Conservation (phyloP, 2,329 filamentous ascomycete genomes). For the Penicillium glabrum region DNA sequence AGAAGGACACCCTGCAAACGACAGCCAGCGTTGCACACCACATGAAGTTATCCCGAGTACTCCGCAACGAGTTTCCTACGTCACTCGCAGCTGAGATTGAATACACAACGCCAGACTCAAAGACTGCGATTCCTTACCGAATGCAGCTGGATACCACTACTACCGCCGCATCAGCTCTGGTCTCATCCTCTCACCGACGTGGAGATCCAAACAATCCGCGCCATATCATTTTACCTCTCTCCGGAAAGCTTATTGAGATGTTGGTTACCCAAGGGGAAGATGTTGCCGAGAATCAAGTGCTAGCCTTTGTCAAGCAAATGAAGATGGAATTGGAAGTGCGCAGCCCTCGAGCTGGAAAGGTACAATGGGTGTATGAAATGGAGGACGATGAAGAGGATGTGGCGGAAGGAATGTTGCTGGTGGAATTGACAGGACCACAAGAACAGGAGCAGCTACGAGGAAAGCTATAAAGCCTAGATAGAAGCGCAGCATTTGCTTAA, state of each 20-base stretch:
- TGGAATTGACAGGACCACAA: conserved; percentile 44
- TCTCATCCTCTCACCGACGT: conserved; percentile 46
- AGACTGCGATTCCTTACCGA: conserved; percentile 43
- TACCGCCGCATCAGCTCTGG: conserved; percentile 43
- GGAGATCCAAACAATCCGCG: conserved; percentile 51
- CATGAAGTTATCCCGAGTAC: conserved; percentile 54
- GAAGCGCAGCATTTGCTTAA: not conserved
- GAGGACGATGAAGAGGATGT: conserved; percentile 55
- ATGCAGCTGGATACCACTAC: conserved; percentile 48
- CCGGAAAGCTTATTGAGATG: conserved; percentile 61
- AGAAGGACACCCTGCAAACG: conserved; percentile 8
- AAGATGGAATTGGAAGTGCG: conserved; percentile 69
- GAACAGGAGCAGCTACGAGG: conserved; percentile 27
- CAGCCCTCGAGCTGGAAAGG: conserved; percentile 47
- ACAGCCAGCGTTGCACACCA: conserved; percentile 45
- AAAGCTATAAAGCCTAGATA: conserved; percentile 25
- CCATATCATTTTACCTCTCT: conserved; percentile 58
- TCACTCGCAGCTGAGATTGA: conserved; percentile 55
- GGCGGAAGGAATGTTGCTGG: conserved; percentile 55
- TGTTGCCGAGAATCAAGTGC: conserved; percentile 51
- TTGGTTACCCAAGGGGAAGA: conserved; percentile 54
- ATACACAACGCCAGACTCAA: conserved; percentile 43
- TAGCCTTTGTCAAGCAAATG: conserved; percentile 65
- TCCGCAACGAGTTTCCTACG: conserved; percentile 61
- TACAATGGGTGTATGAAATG: conserved; percentile 54